phyloP scores from a whole-genome alignment of 108 stramenopile species.

The Nannochloropsis granulata region DNA sequence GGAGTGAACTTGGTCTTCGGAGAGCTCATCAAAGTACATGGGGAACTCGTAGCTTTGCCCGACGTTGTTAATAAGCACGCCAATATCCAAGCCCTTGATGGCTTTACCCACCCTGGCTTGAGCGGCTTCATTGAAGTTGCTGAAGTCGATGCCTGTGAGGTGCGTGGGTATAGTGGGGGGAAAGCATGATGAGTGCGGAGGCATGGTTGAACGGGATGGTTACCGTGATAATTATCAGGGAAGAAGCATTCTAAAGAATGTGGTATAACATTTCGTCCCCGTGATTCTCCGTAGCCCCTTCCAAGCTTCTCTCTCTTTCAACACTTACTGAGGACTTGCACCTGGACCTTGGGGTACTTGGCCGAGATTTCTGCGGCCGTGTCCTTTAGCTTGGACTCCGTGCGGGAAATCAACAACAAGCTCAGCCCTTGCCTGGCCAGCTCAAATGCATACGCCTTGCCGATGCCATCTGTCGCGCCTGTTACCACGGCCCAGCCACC shows the following conservation, averaged over 20 bases:
- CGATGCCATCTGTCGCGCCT: constrained; percentile 98
- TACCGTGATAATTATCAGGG: too few relatives aligned
- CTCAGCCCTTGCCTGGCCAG: constrained; percentile 87
- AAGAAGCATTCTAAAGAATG: too few relatives aligned
- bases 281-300: too few relatives aligned
- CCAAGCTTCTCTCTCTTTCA: background rate
- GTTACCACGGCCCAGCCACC: constrained; percentile 97
- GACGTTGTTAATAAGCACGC: constrained; percentile 96
- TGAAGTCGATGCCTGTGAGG: constrained; percentile 66
- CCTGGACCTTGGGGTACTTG: constrained; percentile 49
- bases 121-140: constrained; percentile 70
- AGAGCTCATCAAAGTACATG: constrained; percentile 84
- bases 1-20: constrained; percentile 24
- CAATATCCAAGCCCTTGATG: constrained; percentile 61
- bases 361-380: constrained; percentile 65
- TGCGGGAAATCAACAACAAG: constrained; percentile 83
- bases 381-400: constrained; percentile 80
- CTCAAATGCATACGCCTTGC: constrained; percentile 84
- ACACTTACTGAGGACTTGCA: constrained; percentile 43
- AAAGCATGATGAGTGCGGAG: background rate
- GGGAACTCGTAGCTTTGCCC: constrained; percentile 91
- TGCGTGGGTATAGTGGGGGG: background rate
- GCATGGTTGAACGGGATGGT: too few relatives aligned
- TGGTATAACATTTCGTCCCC: too few relatives aligned
- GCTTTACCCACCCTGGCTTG: constrained; percentile 45